Evolutionary conservation across 2,329 filamentous ascomycete genomes (phyloP), one percentile per base, ranked within the genome.

Genomic region (Lasiodiplodia citricola): DNA sequence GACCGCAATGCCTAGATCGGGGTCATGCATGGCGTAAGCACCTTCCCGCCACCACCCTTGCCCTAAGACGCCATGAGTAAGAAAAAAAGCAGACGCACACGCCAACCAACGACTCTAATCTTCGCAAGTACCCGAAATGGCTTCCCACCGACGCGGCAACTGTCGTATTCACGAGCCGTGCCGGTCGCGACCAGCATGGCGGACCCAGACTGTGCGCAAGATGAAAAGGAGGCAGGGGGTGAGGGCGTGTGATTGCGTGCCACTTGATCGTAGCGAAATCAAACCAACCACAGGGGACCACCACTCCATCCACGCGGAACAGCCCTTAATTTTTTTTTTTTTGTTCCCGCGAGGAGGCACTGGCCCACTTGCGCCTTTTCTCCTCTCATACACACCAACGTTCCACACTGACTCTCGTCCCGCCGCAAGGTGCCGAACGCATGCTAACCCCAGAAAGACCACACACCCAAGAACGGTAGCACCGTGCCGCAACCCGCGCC

Each of bases 91-190:
- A n/a, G 21, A 64, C 21, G 60, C 60, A 64, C 58, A 51, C 16
- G 7, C 58, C 58, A 21, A 21, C 31, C 60, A 52, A 64, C 31
- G 31, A 51, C 5, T 31, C 25, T 41, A 60, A n/a, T 18, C 31
- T 21, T 47, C 44, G 44, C 41, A 7, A 44, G 4, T 7, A 47
- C 44, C 44, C 44, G 44, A 21, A 47, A 21, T 11, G 41, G 31
- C 8, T 11, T n/a, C 44, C n/a, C 44, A 47, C 44, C n/a, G 7
- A 21, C 44, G 44, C 25, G 57, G n/a, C 16, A 25, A 38, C 31
- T 8, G 1, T 62, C 57, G 57, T 62, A 62, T 62, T 31, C 10
- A 50, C 57, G 57, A 62, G 57, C 57, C 57, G 57, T 62, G 57
- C 57, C 57, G 57, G 38, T 62, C 31, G 56, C 57, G 38, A 62